phyloP scores from a whole-genome alignment of 2,329 filamentous ascomycete genomes.

The Aureobasidium uvarum region DNA sequence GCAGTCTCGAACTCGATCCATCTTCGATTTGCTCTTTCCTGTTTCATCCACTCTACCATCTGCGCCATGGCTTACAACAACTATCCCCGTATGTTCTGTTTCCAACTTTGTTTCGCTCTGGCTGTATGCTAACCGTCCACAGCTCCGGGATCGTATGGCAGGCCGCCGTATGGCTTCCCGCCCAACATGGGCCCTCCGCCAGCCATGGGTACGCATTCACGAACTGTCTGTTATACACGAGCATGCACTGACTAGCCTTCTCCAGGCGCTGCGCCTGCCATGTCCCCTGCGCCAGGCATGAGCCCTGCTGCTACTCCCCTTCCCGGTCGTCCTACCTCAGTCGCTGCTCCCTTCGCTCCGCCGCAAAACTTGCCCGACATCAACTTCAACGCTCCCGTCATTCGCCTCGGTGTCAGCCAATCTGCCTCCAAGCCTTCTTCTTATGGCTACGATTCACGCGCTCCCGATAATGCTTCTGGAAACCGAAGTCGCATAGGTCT shows the following conservation, averaged over 20 bases:
- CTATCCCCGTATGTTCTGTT: constrained; percentile 31
- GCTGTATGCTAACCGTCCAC: constrained; percentile 24
- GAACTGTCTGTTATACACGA: neutral
- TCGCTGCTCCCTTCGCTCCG: constrained; percentile 82
- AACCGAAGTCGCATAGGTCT: constrained; percentile 57
- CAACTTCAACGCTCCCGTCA: constrained; percentile 96
- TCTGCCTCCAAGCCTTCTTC: constrained; percentile 50
- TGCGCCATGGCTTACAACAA: constrained; percentile 39
- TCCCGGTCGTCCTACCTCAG: constrained; percentile 58
- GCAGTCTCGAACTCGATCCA: neutral
- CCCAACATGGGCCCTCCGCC: constrained; percentile 75
- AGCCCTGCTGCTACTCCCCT: constrained; percentile 66
- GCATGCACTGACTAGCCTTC: neutral
- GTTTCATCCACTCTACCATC: neutral
- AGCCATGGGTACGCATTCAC: constrained; percentile 67
- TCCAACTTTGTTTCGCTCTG: neutral
- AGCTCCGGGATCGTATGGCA: constrained; percentile 62
- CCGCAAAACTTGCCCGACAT: constrained; percentile 93
- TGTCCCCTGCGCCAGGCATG: constrained; percentile 73
- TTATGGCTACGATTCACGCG: constrained; percentile 33
- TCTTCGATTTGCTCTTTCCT: neutral
- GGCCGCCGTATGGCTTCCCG: constrained; percentile 57
- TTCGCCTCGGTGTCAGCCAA: constrained; percentile 78
- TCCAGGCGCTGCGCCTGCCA: constrained; percentile 63
- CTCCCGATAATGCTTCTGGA: constrained; percentile 41